These are phyloP conservation scores for Vanrija pseudolonga DNA, from an alignment of 1,284 basidiomycete genomes.

Conservation along the genomic window DNA sequence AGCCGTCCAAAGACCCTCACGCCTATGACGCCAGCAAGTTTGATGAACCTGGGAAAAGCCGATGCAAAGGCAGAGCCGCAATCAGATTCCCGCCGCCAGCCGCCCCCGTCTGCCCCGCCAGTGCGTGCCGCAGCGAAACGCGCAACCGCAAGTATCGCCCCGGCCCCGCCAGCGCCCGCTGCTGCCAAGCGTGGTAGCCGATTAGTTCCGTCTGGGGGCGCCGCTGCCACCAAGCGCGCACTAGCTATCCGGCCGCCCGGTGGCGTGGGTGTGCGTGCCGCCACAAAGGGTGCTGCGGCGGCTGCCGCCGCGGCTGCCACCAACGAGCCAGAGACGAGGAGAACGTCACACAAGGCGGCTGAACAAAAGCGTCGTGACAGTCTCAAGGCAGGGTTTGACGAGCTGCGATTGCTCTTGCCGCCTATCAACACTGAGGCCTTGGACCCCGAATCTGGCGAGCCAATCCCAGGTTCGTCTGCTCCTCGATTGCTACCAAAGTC, in stretches of 20 bases:
- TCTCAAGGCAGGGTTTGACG: constrained; percentile 93
- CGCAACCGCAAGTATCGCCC: background rate
- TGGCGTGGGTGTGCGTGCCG: constrained; percentile 30
- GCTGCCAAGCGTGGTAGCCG: constrained; percentile 15
- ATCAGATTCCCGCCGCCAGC: background rate
- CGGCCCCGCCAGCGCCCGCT: background rate
- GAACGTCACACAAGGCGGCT: constrained; percentile 92
- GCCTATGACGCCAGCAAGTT: constrained; percentile 78
- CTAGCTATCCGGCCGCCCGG: constrained; percentile 35
- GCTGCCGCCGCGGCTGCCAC: constrained; percentile 26
- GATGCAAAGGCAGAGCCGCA: background rate
- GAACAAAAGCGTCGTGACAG: constrained; percentile 96
- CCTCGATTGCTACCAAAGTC: constrained; percentile 76
- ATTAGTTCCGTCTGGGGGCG: constrained; percentile 11
- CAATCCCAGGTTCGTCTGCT: constrained; percentile 77
- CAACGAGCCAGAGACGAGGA: constrained; percentile 50
- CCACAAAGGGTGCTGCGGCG: constrained; percentile 33
- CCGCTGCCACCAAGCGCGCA: constrained; percentile 30
- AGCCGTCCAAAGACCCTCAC: constrained; percentile 52
- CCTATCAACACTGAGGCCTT: constrained; percentile 67
- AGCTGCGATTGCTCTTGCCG: constrained; percentile 80
- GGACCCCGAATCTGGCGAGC: constrained; percentile 62
- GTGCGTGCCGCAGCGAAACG: constrained; percentile 9
- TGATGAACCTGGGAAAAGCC: constrained; percentile 70
- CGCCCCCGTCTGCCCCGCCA: constrained; percentile 1